phyloP scores from a whole-genome alignment of 2,329 filamentous ascomycete species.

The Monosporascus sp. region DNA sequence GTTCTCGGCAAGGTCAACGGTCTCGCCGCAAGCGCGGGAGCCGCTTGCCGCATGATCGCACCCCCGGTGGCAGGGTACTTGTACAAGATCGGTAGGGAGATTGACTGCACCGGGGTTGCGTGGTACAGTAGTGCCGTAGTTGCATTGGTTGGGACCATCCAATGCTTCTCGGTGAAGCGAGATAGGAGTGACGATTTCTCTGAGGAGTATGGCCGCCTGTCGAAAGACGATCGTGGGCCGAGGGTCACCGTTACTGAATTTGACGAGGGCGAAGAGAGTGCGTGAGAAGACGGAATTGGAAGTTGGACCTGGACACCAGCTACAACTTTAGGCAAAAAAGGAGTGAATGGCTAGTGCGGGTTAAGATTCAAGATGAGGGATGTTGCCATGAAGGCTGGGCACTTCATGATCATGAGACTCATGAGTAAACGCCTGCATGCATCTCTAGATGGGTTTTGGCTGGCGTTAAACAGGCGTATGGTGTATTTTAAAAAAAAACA shows the following conservation, averaged over 20 bases:
- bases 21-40: conserved; percentile 59
- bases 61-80: conserved; percentile 60
- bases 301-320: no score
- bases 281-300: no score
- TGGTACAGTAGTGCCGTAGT: conserved; percentile 59
- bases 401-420: no score
- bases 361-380: no score
- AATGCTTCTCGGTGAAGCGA: conserved; percentile 51
- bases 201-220: conserved; percentile 7
- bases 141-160: conserved; percentile 51
- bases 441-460: no score
- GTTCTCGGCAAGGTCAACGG: conserved; percentile 62
- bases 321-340: no score
- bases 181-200: conserved; percentile 11
- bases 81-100: conserved; percentile 54
- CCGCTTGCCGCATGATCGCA: conserved; percentile 62
- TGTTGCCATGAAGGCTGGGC: no score
- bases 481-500: no score
- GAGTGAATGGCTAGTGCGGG: no score
- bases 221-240: background rate
- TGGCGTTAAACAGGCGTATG: no score
- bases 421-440: no score
- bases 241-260: conserved; percentile 9
- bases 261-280: conserved; percentile 6
- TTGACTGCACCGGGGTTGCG: conserved; percentile 55